phyloP scores from a whole-genome alignment of 108 stramenopile species.

The Nannochloropsis salina region DNA sequence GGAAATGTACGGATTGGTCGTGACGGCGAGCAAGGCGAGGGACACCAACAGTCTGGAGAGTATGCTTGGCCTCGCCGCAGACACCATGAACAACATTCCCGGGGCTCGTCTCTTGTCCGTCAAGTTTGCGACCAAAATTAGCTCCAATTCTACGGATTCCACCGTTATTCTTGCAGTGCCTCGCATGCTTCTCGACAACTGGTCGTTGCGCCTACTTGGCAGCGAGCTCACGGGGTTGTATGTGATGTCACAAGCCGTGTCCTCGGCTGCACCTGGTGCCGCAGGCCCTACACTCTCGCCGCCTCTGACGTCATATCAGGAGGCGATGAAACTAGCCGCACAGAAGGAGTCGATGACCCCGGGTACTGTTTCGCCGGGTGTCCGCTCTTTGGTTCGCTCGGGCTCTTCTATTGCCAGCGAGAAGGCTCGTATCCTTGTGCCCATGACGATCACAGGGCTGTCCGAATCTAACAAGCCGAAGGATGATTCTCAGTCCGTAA shows the following conservation, averaged over 20 bases:
- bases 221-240: not conserved
- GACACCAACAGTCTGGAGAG: not conserved
- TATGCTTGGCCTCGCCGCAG: not conserved
- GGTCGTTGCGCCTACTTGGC: not conserved
- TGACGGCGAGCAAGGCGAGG: not conserved
- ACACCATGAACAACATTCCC: not conserved
- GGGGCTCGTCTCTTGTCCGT: constrained; percentile 17
- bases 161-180: not conserved
- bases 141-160: constrained; percentile 1
- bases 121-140: not conserved
- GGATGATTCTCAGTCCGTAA: not conserved
- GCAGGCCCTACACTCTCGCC: not conserved
- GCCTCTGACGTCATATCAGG: not conserved
- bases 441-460: not conserved
- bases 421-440: constrained; percentile 4
- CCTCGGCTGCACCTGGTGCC: not conserved
- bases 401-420: not conserved
- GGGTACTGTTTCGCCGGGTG: not conserved
- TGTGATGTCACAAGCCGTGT: not conserved
- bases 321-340: constrained; percentile 3
- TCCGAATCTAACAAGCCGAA: not conserved
- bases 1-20: not conserved
- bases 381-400: not conserved
- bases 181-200: not conserved
- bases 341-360: not conserved